A percentile compares a stretch with the other conserved stretches of the same genome.
Evolutionary conservation across 1,284 basidiomycete genomes (phyloP).

Genomic region (Puccinia novopanici): DNA sequence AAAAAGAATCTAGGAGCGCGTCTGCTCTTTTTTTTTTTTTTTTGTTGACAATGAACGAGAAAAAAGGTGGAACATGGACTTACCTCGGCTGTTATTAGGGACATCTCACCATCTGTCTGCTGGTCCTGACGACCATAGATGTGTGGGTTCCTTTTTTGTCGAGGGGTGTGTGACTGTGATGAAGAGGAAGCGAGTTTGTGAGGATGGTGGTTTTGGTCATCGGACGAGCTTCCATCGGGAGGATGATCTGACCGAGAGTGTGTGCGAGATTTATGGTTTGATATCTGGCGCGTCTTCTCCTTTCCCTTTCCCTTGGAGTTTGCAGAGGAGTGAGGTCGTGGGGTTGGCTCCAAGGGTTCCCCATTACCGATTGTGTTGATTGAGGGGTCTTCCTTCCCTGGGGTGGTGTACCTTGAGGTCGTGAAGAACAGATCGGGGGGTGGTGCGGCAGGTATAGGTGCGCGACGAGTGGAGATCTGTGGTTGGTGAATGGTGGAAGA

Average conservation of each 20-base stretch:
- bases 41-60: background rate
- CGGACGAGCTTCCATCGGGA: background rate
- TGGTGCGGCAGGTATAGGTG: background rate
- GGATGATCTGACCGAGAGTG: background rate
- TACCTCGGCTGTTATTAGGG: slow-evolving; percentile 25
- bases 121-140: slow-evolving; percentile 32
- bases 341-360: background rate
- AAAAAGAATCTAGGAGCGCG: background rate
- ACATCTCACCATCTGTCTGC: slow-evolving; percentile 26
- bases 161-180: slow-evolving; percentile 3
- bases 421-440: slow-evolving; percentile 28
- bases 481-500: background rate
- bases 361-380: background rate
- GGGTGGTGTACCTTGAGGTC: slow-evolving; percentile 11
- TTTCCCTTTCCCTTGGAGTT: slow-evolving; percentile 33
- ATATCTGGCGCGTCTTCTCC: slow-evolving; percentile 12
- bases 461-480: background rate
- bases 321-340: background rate
- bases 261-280: slow-evolving; percentile 1
- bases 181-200: background rate
- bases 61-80: background rate
- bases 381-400: slow-evolving; percentile 6
- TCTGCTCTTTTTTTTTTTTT: background rate
- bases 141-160: slow-evolving; percentile 14
- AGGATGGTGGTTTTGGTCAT: slow-evolving; percentile 9